phyloP scores from a whole-genome alignment of 129 eudicot genomes.

The Deinandra increscens region DNA sequence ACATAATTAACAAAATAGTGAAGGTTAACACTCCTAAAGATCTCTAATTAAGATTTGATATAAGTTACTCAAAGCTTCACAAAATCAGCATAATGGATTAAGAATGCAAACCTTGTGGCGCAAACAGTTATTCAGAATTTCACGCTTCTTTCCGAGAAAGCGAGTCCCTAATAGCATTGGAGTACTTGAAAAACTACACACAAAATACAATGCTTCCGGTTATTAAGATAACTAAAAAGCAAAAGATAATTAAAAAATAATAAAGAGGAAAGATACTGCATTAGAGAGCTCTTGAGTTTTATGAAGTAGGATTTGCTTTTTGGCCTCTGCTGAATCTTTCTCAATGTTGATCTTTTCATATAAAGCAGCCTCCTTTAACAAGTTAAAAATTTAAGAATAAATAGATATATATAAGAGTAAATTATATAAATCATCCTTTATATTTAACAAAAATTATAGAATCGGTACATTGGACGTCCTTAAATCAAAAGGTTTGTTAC shows the following conservation, averaged over 20 bases:
- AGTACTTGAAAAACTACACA: constrained; percentile 50
- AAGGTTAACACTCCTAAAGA: too few relatives aligned
- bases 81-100: too few relatives aligned
- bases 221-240: not conserved
- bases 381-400: not conserved
- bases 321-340: constrained; percentile 57
- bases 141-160: constrained; percentile 24
- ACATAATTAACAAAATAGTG: too few relatives aligned
- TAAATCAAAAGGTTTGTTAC: too few relatives aligned
- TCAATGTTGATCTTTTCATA: constrained; percentile 39
- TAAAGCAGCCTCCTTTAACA: constrained; percentile 56
- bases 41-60: too few relatives aligned
- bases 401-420: not conserved
- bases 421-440: too few relatives aligned
- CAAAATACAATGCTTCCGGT: not conserved
- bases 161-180: constrained; percentile 33
- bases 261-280: constrained; percentile 39
- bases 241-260: too few relatives aligned
- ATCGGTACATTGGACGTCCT: too few relatives aligned
- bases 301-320: constrained; percentile 40
- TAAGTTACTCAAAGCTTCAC: too few relatives aligned
- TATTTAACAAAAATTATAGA: too few relatives aligned
- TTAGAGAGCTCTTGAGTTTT: constrained; percentile 51
- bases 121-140: not conserved
- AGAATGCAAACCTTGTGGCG: not conserved